A percentile compares a stretch with the other conserved stretches of the same genome.
These are phyloP conservation scores for Smittium mucronatum DNA, from an alignment of 371 early-diverging fungal genomes.

Conservation along the genomic window DNA sequence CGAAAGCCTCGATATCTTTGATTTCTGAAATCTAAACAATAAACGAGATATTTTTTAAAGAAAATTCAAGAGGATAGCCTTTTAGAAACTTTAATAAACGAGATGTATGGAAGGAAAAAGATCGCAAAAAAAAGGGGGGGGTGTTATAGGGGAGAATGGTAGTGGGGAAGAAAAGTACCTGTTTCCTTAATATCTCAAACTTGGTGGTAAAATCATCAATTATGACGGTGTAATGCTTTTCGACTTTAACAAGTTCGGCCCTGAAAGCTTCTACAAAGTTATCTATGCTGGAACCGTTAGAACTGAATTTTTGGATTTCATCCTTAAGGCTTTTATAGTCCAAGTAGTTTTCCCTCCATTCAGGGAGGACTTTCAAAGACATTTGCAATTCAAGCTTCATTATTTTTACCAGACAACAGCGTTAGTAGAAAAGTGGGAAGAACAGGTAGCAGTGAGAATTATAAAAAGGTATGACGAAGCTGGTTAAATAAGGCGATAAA, in stretches of 20 bases:
- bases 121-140: background rate
- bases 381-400: constrained; percentile 55
- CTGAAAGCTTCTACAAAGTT: background rate
- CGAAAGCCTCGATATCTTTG: no score
- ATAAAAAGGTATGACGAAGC: no score
- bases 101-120: background rate
- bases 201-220: background rate
- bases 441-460: no score
- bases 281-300: background rate
- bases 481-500: no score
- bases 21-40: no score
- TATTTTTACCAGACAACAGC: no score
- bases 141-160: background rate
- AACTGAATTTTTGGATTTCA: background rate
- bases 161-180: background rate
- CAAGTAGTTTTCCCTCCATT: constrained; percentile 41
- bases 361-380: constrained; percentile 39
- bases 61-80: background rate
- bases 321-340: constrained; percentile 41
- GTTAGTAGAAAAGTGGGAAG: no score
- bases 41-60: background rate
- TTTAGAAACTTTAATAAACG: background rate
- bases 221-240: background rate
- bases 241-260: background rate
- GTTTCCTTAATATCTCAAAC: background rate